Base-by-base conservation (phyloP, 1,284 basidiomycete genomes). In the Sphagnurus paluster region DNA sequence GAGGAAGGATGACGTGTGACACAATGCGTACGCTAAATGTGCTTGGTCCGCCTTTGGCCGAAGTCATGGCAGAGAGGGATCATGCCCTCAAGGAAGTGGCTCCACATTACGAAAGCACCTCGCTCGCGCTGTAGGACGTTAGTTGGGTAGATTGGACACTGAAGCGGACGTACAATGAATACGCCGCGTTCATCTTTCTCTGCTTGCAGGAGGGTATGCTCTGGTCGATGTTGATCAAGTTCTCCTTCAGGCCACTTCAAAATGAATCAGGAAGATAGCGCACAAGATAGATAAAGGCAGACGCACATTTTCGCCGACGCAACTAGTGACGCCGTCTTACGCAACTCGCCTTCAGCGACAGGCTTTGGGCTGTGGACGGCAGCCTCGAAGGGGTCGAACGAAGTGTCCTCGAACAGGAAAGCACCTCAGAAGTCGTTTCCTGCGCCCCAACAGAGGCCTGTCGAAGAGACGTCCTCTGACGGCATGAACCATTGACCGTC, bases 161-260 rank as follows among this genome's bases (percentile, higher is more conserved):
- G 5, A 29, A 13, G 28, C 7, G 4, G 37, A 36, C 82, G 60
- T 60, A 85, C 84, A 56, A 93, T 79, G 60, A 93, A 93, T 9
- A 88, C 88, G 13, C 86, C 90, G 54, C 83, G 84, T 60, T 93
- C 89, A 51, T 91, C 87, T 68, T 89, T 90, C 59, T 91, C 81
- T 4, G 88, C 90, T 30, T 77, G 74, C 4, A 84, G 84, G 24
- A 93, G 78, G 53, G 79, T 4, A 84, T 87, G 55, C 83, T 78
- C 26, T 72, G 66, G 61, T 87, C 84, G 56, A 88, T 77, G 61
- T 82, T 84, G 50, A 87, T 74, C 41, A 73, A 76, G 52, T 68
- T 65, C 36, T 83, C 79, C 37, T 77, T 72, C 0, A 73, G 70
- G 19, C 66, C 69, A 1, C 76, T 80, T 58, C 8, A 28, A 39